phyloP scores from a whole-genome alignment of 805 yeast genomes.

The Pichia insulana region DNA sequence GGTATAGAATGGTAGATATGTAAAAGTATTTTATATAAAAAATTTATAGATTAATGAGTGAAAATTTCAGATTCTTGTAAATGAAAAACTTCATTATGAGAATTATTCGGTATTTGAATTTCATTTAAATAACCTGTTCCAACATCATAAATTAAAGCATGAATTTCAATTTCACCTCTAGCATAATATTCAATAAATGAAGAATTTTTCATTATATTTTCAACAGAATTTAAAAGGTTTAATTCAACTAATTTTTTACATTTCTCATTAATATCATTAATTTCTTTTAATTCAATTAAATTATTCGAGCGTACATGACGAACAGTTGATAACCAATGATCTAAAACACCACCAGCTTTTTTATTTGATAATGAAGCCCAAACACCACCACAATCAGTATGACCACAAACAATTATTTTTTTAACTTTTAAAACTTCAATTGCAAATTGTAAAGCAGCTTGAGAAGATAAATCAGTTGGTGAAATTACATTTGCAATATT shows the following conservation, averaged over 20 bases:
- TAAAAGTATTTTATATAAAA: not conserved
- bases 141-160: conserved; percentile 82
- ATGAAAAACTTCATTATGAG: conserved; percentile 21
- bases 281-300: conserved; percentile 37
- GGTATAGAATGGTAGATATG: conserved; percentile 7
- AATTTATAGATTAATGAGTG: conserved; percentile 4
- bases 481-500: conserved; percentile 77
- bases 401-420: conserved; percentile 84
- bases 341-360: conserved; percentile 59
- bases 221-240: conserved; percentile 64
- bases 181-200: conserved; percentile 61
- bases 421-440: conserved; percentile 74
- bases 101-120: conserved; percentile 17
- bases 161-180: conserved; percentile 58
- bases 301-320: conserved; percentile 62
- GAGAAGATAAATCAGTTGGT: conserved; percentile 61
- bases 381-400: conserved; percentile 91
- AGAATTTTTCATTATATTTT: conserved; percentile 49
- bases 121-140: conserved; percentile 54
- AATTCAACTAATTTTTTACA: conserved; percentile 63
- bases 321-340: conserved; percentile 62
- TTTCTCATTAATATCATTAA: conserved; percentile 42
- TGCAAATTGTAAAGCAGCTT: conserved; percentile 81
- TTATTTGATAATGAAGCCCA: conserved; percentile 66
- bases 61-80: conserved; percentile 13